Evolutionary conservation across 208 protist genomes (phyloP), one percentile per base, ranked within the genome.

Genomic region (Porcisia hertigi): DNA sequence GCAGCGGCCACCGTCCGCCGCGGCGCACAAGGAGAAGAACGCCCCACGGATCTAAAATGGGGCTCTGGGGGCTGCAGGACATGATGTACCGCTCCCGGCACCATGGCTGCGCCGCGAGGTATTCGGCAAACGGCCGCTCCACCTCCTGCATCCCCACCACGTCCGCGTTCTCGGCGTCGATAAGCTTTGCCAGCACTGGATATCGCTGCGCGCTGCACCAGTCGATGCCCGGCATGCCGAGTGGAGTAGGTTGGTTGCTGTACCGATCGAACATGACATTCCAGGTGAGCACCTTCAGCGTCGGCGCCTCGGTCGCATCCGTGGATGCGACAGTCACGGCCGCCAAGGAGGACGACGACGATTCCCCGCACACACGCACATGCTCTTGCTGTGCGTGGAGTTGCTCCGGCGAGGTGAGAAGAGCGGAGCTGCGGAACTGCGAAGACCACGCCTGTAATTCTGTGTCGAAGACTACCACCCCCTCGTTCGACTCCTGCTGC

Each of bases 191-290:
- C 65, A 97, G 85, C n/a, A 96, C 91, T 0, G 92, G 91, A 75
- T 97, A 97, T 23, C 94, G 90, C 73, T 93, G 82, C n/a, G 84
- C 81, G 36, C 89, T 91, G 84, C 94, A 97, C 91, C 91, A 97
- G 83, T 97, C 92, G 62, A 97, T 96, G 66, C 94, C 94, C 4
- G 94, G 94, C 92, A 94, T 96, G 20, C 94, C 94, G 25, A 97
- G 83, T 52, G 94, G 94, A 3, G 94, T 97, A 18, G 92, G 92
- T 76, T 97, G 90, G 12, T 84, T 84, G 75, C 88, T 96, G 89
- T 95, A 97, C 9, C 94, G 86, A 74, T 97, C 92, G 78, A 97
- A 97, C 91, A 96, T 94, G 39, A 97, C 94, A 78, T 97, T 97
- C 91, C 92, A 97, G 72, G 94, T 94, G 39, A 97, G 81, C 69